Evolutionary conservation across 805 yeast species (phyloP), one percentile per base, ranked within the genome.

Genomic region (Teunomyces barrocoloradensis): DNA sequence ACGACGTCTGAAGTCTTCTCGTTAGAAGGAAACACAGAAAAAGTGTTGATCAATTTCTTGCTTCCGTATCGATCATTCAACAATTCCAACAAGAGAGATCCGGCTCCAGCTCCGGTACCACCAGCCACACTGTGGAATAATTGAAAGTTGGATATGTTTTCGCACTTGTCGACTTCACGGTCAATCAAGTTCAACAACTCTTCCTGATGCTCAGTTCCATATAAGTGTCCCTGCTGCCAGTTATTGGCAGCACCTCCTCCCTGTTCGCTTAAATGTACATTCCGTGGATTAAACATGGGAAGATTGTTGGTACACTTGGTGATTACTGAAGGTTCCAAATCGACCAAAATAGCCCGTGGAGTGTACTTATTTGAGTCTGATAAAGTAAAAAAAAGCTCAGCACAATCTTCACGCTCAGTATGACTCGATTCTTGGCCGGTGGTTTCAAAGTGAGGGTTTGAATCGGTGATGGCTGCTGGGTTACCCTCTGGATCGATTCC

Each of bases 71-170:
- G 71, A 63, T 94, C 99, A 47, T 82, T 80, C 47, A 95, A 65
- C 12, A 82, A 72, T 63, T 94, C 97, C 33, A 94, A 66, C 38
- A 94, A 56, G 47, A 79, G 79, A 0, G 96, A 87, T 0, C 99
- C 99, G 32, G 90, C 80, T 3, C 99, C 99, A 0, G 97, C 87
- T 0, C 99, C 99, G 0, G 99, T 94, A 34, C 99, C 99, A 32
- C 99, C 99, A 0, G 97, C 98, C 4, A 94, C 96, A 3, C 97
- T 87, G 66, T 94, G 99, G 44, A 91, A 65, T 53, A 94, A 69
- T 71, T 90, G 96, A 64, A 94, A 94, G 4, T 95, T 96, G 53
- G 91, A 94, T 45, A 90, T 70, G 47, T 85, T 85, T 53, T 95
- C 98, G 54, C 96, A 85, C 28, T 87, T 84, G 60, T 94, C 99